Evolutionary conservation across 176 grass and related monocot species (phyloP).

Genomic region (Rhynchospora breviuscula): DNA sequence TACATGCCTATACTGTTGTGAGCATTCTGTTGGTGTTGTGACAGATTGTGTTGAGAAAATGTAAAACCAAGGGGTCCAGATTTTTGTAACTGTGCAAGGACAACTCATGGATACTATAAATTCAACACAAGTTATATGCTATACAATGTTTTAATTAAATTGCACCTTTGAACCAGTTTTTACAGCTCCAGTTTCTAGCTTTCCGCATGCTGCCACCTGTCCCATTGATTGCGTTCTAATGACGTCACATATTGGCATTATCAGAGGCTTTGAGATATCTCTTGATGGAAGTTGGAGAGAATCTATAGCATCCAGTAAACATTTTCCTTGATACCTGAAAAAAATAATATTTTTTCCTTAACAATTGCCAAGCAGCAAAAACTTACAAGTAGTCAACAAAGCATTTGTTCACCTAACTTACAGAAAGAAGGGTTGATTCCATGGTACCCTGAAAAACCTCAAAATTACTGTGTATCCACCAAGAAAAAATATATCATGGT

Average conservation of each 20-base stretch:
- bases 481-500: not conserved
- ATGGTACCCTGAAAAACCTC: not conserved
- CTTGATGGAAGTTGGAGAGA: conserved; percentile 67
- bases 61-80: not conserved
- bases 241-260: conserved; percentile 98
- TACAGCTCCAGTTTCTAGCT: conserved; percentile 90
- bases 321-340: conserved; percentile 73
- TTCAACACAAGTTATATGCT: conserved; percentile 8
- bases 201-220: conserved; percentile 81
- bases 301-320: conserved; percentile 84
- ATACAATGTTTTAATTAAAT: conserved; percentile 4
- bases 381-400: not conserved
- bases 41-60: not conserved
- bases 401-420: not conserved
- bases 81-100: not conserved
- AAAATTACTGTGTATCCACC: not conserved
- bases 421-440: not conserved
- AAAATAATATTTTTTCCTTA: not conserved
- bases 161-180: conserved; percentile 76
- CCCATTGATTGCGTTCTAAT: conserved; percentile 74
- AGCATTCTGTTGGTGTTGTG: not conserved
- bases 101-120: conserved; percentile 4
- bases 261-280: conserved; percentile 83
- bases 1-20: not conserved
- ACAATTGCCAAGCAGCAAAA: not conserved